Percentiles rank a stretch among this genome's conserved stretches.
phyloP scores from a whole-genome alignment of 768 basidiomycete species.

The Suillus subluteus region DNA sequence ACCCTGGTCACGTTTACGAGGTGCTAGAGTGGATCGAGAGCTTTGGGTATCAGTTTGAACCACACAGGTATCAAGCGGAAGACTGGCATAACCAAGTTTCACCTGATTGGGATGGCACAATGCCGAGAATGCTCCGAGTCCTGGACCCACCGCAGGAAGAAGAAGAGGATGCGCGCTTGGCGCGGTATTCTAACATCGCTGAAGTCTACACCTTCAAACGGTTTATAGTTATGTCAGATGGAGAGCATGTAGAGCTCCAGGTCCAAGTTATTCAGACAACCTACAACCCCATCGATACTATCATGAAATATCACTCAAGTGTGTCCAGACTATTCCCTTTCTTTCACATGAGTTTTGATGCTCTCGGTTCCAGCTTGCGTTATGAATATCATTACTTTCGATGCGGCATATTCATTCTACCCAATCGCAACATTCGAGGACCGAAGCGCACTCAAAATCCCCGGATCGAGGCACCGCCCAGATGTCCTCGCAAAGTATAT shows the following conservation, averaged over 20 bases:
- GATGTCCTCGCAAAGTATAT: slow-evolving; percentile 38
- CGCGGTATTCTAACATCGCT: slow-evolving; percentile 10
- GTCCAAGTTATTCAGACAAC: slow-evolving; percentile 46
- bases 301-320: slow-evolving; percentile 56
- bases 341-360: background rate
- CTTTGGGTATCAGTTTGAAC: slow-evolving; percentile 35
- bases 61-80: slow-evolving; percentile 23
- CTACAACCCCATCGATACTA: slow-evolving; percentile 37
- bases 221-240: background rate
- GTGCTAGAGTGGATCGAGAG: slow-evolving; percentile 36
- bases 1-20: slow-evolving; percentile 32
- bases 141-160: accelerated
- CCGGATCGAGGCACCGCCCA: background rate
- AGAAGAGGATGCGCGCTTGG: background rate
- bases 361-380: slow-evolving; percentile 37
- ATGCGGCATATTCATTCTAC: slow-evolving; percentile 45
- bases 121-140: background rate
- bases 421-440: slow-evolving; percentile 45
- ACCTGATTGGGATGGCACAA: slow-evolving; percentile 24
- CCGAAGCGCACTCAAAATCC: slow-evolving; percentile 28
- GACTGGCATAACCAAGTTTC: slow-evolving; percentile 19
- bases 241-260: slow-evolving; percentile 20
- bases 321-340: slow-evolving; percentile 18
- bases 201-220: slow-evolving; percentile 32
- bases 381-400: slow-evolving; percentile 48